phyloP scores from a whole-genome alignment of 257 asterid species.

The Plantago ovata region DNA sequence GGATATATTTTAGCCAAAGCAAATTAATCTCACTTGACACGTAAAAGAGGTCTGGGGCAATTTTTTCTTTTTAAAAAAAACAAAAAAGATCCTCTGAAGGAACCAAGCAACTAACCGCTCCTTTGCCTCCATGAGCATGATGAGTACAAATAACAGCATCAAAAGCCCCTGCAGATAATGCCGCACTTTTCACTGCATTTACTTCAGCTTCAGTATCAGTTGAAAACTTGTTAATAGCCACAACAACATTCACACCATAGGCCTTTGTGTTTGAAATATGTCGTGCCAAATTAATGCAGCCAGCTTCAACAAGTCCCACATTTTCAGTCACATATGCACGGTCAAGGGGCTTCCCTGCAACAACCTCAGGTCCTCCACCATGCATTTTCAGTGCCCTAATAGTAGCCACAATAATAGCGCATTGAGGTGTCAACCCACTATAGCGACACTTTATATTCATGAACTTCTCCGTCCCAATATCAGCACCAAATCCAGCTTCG shows the following conservation, averaged over 20 bases:
- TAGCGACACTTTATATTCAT: constrained; percentile 95
- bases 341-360: constrained; percentile 93
- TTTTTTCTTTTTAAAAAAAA: not conserved
- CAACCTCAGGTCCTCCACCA: constrained; percentile 95
- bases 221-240: constrained; percentile 84
- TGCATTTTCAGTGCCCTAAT: constrained; percentile 97
- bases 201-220: constrained; percentile 89
- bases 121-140: constrained; percentile 98
- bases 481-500: constrained; percentile 98
- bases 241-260: constrained; percentile 93
- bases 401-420: constrained; percentile 92
- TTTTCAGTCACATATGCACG: constrained; percentile 88
- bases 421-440: constrained; percentile 86
- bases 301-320: constrained; percentile 86
- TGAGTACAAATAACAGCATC: constrained; percentile 92
- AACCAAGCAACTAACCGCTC: constrained; percentile 68
- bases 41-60: not conserved
- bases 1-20: constrained; percentile 9
- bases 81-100: not conserved
- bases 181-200: constrained; percentile 66
- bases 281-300: constrained; percentile 77
- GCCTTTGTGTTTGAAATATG: constrained; percentile 77
- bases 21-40: not conserved
- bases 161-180: constrained; percentile 90
- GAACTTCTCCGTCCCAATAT: constrained; percentile 94